Conservation (phyloP, 2,329 filamentous ascomycete genomes). For the Mariannaea sp. region DNA sequence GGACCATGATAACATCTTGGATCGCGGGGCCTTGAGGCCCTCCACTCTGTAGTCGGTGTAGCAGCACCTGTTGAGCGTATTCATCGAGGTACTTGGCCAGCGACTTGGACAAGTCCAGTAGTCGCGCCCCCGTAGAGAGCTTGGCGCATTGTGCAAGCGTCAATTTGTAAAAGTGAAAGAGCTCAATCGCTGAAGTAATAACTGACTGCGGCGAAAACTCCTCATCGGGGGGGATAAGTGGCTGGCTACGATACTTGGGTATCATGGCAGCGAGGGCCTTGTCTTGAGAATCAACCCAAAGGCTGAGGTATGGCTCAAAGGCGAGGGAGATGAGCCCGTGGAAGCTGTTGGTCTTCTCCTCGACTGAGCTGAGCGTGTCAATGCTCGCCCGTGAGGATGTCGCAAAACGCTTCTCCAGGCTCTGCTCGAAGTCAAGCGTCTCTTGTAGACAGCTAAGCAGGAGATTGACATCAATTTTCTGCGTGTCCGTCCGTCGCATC, state of each 20-base stretch:
- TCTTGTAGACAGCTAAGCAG: constrained; percentile 89
- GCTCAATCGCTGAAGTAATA: constrained; percentile 89
- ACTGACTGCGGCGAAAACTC: constrained; percentile 91
- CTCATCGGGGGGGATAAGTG: constrained; percentile 80
- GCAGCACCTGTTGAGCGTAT: constrained; percentile 90
- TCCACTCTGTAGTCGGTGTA: constrained; percentile 68
- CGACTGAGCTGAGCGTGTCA: constrained; percentile 82
- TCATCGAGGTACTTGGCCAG: constrained; percentile 94
- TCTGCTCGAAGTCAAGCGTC: constrained; percentile 95
- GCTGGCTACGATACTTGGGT: constrained; percentile 83
- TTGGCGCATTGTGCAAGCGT: constrained; percentile 95
- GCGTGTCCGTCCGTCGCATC: constrained; percentile 77
- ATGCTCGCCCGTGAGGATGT: constrained; percentile 77
- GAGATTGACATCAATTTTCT: constrained; percentile 85
- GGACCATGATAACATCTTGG: constrained; percentile 80
- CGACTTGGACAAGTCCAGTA: constrained; percentile 82
- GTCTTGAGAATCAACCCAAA: constrained; percentile 98
- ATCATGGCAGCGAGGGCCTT: constrained; percentile 83
- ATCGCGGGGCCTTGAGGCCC: constrained; percentile 59
- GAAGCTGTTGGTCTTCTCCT: constrained; percentile 78
- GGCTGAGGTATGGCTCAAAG: constrained; percentile 93
- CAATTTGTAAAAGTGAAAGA: constrained; percentile 96
- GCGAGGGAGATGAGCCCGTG: constrained; percentile 92
- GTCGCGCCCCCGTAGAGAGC: constrained; percentile 84
- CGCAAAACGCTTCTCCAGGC: constrained; percentile 81